Evolutionary conservation across 1,284 basidiomycete species (phyloP), one percentile per base, ranked within the genome.

Genomic region (Termitomyces sp.): DNA sequence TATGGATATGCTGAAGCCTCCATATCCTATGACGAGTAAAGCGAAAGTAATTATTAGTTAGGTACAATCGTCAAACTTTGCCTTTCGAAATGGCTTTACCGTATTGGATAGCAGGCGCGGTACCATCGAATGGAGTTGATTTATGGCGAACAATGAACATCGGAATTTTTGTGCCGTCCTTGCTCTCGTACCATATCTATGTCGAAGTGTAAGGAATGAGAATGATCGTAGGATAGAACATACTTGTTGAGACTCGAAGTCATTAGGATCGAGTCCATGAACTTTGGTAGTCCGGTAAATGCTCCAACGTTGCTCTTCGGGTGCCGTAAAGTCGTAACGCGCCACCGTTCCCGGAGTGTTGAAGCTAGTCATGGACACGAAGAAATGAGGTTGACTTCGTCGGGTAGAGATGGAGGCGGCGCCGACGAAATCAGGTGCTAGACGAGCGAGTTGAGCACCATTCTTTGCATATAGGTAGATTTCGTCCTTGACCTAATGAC

Each of bases 61-160:
- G 5, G 26, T 4, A 10, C 6, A 36, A 5, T 36, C 9, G 15
- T 10, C 21, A 24, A 17, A 38, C 26, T 13, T n/a, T 5, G 42
- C 26, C 12, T 24, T 21, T 31, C 17, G 2, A 33, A 21, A 33
- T 19, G 39, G 19, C 10, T 75, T 68, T 65, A 80, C 88, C 90
- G 61, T 92, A 94, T 65, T 92, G 86, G 26, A 92, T 75, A 0
- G 82, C 88, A 4, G 92, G 84, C 0, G 90, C 88, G 0, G 84
- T 86, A 8, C 91, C 91, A 61, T 94, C 88, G 52, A 82, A 75
- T 60, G 78, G 73, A 17, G 86, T 88, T 21, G 77, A 78, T 66
- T 88, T 88, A 65, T 88, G 88, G 49, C 84, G 79, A 30, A 93
- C 90, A 55, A 94, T 79, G 65, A 93, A 94, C 90, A 94, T 92